phyloP scores from a whole-genome alignment of 176 grass and related monocot species.

The Lolium perenne region DNA sequence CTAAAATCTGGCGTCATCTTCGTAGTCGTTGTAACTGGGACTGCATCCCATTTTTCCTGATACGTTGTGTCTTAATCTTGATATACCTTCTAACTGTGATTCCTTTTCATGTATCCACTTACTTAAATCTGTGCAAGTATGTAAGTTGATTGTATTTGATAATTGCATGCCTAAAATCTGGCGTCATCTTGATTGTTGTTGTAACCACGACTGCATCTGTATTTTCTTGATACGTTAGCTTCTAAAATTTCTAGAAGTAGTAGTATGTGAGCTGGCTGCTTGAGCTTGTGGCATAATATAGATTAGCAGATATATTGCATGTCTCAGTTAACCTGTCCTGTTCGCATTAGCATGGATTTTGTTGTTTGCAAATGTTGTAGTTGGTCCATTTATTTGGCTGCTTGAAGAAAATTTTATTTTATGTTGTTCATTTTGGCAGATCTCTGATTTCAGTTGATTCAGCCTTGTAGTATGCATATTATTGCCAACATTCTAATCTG shows the following conservation, averaged over 20 bases:
- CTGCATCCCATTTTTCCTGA: neutral
- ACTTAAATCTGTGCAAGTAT: too few species aligned
- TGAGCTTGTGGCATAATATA: neutral
- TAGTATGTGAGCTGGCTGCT: neutral
- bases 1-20: neutral
- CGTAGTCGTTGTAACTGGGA: neutral
- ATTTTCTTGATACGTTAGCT: neutral
- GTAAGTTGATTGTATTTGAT: too few species aligned
- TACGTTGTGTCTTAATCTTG: too few species aligned
- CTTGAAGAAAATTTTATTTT: neutral
- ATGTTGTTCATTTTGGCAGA: too few species aligned
- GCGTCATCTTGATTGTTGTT: neutral
- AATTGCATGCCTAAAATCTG: neutral
- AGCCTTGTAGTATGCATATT: neutral
- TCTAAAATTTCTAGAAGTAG: neutral
- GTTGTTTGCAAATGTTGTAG: neutral
- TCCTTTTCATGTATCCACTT: too few species aligned
- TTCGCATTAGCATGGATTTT: neutral
- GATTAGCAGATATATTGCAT: neutral
- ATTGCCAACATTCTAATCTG: neutral
- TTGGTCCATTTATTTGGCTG: neutral
- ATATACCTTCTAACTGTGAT: too few species aligned
- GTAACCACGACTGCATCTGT: neutral
- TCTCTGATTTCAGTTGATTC: neutral
- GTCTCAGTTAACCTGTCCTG: neutral